phyloP scores from a whole-genome alignment of 2,329 filamentous ascomycete genomes.

The Aspergillus pseudonomiae region DNA sequence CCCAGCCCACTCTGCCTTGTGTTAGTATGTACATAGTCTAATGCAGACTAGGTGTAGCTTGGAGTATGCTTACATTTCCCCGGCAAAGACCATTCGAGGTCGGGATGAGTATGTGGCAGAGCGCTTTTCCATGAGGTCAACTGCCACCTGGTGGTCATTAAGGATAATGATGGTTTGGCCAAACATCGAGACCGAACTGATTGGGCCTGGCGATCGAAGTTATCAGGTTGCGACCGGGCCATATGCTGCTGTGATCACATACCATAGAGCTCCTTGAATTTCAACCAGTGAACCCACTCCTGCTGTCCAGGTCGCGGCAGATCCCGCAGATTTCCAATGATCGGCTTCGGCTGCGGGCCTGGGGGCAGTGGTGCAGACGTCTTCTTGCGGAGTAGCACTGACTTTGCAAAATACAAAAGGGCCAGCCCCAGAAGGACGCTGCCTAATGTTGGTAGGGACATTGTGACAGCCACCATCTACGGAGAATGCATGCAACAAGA shows the following conservation, averaged over 20 bases:
- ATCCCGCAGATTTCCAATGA: slow-evolving; percentile 9
- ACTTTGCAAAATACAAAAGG: not conserved
- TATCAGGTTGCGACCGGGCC: not conserved
- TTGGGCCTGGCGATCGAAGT: slow-evolving; percentile 23
- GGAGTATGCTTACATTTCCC: slow-evolving; percentile 37
- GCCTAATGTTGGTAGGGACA: not conserved
- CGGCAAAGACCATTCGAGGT: slow-evolving; percentile 29
- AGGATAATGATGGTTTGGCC: slow-evolving; percentile 37
- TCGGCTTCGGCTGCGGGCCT: slow-evolving; percentile 8
- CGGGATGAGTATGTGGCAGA: slow-evolving; percentile 30
- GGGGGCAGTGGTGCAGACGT: slow-evolving; percentile 1
- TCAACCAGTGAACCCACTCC: slow-evolving; percentile 8
- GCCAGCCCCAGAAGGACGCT: not conserved
- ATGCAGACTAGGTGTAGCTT: not conserved
- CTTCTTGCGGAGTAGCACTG: not conserved
- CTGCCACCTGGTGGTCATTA: slow-evolving; percentile 31
- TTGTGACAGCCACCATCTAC: not conserved
- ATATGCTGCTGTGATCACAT: not conserved
- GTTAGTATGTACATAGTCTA: not conserved
- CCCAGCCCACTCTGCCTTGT: slow-evolving; percentile 37
- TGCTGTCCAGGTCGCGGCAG: slow-evolving; percentile 5
- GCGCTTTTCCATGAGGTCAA: slow-evolving; percentile 36
- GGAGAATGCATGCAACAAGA: not conserved
- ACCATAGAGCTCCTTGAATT: slow-evolving; percentile 12
- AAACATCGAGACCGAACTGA: slow-evolving; percentile 38